phyloP scores from a whole-genome alignment of 257 asterid species.

The Capsicum baccatum region DNA sequence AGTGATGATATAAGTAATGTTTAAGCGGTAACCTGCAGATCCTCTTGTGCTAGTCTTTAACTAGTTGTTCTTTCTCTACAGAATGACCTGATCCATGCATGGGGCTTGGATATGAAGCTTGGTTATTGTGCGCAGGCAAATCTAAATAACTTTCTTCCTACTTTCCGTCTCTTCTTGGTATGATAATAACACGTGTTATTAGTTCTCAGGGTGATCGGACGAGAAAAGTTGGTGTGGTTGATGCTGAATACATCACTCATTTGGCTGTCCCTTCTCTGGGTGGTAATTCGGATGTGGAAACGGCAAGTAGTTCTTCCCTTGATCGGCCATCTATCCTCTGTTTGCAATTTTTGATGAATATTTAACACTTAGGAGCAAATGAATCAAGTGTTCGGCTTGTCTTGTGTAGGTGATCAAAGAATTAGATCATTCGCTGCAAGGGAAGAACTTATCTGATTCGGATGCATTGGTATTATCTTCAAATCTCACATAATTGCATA shows the following conservation, averaged over 20 bases:
- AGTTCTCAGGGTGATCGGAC: constrained; percentile 72
- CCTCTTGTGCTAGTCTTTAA: background rate
- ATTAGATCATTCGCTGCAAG: constrained; percentile 34
- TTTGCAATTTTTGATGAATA: too few species aligned
- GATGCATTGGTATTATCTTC: constrained; percentile 44
- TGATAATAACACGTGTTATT: constrained; percentile 16
- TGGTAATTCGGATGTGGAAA: constrained; percentile 48
- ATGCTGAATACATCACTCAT: constrained; percentile 68
- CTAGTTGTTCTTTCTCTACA: constrained; percentile 34
- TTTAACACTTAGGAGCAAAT: background rate
- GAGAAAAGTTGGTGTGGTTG: constrained; percentile 81
- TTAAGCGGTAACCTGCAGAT: background rate
- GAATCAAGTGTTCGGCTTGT: background rate
- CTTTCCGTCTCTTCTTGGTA: constrained; percentile 8
- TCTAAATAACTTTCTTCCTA: constrained; percentile 19
- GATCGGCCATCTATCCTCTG: background rate
- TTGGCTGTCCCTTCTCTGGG: constrained; percentile 82
- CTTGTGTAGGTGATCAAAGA: constrained; percentile 42
- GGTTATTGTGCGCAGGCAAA: constrained; percentile 97
- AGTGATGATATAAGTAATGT: constrained; percentile 11
- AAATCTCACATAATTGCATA: background rate
- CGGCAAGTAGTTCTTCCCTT: constrained; percentile 45
- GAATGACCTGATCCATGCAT: constrained; percentile 96
- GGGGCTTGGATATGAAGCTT: constrained; percentile 93
- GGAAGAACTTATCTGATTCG: constrained; percentile 39